Evolutionary conservation across 1,139 yeast species (phyloP), one percentile per base, ranked within the genome.

Genomic region (Kurtzmaniella natalensis): DNA sequence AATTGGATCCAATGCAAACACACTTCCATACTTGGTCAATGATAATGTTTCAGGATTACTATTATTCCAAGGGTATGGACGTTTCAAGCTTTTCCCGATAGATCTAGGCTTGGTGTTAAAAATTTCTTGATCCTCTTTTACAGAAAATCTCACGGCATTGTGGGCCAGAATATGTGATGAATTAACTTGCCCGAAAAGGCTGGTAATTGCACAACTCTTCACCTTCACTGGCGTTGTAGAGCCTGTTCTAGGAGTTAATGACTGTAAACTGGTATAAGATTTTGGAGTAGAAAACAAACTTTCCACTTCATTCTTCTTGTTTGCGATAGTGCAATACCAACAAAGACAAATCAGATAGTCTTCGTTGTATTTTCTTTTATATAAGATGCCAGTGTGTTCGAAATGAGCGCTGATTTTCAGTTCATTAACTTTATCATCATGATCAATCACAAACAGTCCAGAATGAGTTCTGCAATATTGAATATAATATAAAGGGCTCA

Each of bases 401-500:
- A 35, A 32, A 2, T 16, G 15, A 3, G 30, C 8, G 14, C 24
- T 11, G 4, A 35, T 7, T 10, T 22, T 28, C 27, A 16, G 28
- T 17, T 35, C 35, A 13, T 23, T 25, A 7, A 25, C 24, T 19
- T 27, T 35, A 21, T 35, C 32, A 22, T 35, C 30, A 17, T 32
- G 38, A 15, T 29, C 30, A 16, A 32, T 32, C 10, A 35, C 32
- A 24, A 20, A 22, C 24, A 18, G 25, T 9, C 13, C 11, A 11
- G 35, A 17, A 14, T 23, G 6, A n/a, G 32, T 14, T 21, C 28
- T n/a, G n/a, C 36, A 29, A 9, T 25, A 31, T 11, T 35, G 28
- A 30, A 49, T 47, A 40, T 65, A 64, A 18, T 42, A 42, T 14
- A 30, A 34, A 28, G 56, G 50, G 3, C 51, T 44, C 20, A 64